Percentiles rank a stretch among this genome's conserved stretches.
phyloP scores from a whole-genome alignment of 345 rosid species.

The Eucalyptus cladocalyx region DNA sequence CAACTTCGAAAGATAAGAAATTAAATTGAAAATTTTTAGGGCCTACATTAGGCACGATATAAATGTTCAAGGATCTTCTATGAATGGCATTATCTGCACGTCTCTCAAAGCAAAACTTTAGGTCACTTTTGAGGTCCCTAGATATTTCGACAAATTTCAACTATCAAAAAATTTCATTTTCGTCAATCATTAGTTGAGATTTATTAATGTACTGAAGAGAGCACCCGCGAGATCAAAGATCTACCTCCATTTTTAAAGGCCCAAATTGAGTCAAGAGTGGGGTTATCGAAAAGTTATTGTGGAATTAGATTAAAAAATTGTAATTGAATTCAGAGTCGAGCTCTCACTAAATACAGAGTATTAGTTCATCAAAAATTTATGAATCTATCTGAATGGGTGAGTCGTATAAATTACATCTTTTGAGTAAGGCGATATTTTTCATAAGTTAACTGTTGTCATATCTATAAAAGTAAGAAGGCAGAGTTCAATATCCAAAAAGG shows the following conservation, averaged over 20 bases:
- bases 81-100: background rate
- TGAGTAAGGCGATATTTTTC: background rate
- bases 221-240: background rate
- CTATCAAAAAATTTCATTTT: background rate
- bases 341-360: background rate
- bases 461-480: background rate
- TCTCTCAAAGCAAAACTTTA: background rate
- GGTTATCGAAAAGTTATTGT: background rate
- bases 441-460: background rate
- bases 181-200: background rate
- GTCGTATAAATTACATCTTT: background rate
- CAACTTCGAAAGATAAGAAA: too few species aligned
- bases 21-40: background rate
- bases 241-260: background rate
- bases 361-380: background rate
- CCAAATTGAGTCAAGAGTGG: background rate
- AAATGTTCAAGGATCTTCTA: background rate
- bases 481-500: background rate
- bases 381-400: background rate
- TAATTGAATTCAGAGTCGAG: background rate
- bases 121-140: background rate
- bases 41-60: background rate
- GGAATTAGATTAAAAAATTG: background rate
- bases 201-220: background rate
- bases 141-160: background rate